Percentiles rank a stretch among this genome's conserved stretches.
These are phyloP conservation scores for Crithidia brevicula DNA, from an alignment of 208 protist genomes.

Conservation along the genomic window DNA sequence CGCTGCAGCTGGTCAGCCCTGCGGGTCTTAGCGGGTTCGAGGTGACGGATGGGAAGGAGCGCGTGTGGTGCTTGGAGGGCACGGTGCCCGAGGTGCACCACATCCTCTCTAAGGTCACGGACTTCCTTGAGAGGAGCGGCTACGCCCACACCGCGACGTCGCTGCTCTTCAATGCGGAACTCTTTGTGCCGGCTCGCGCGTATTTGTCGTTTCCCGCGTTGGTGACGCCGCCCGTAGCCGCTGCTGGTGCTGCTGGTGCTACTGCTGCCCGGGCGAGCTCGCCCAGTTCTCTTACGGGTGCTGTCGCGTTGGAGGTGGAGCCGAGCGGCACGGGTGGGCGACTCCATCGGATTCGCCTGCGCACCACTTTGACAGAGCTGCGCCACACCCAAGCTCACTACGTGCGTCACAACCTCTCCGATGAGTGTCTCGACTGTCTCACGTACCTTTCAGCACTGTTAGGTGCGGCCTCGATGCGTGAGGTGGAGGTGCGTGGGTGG, in stretches of 20 bases:
- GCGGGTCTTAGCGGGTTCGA: slow-evolving; percentile 87
- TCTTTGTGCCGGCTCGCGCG: slow-evolving; percentile 67
- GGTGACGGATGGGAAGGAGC: slow-evolving; percentile 73
- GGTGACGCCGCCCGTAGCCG: slow-evolving; percentile 58
- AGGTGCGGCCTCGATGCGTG: slow-evolving; percentile 46
- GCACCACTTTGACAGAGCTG: slow-evolving; percentile 52
- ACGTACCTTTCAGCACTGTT: slow-evolving; percentile 52
- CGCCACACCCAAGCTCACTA: slow-evolving; percentile 62
- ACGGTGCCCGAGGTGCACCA: slow-evolving; percentile 73
- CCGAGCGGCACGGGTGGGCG: slow-evolving; percentile 82
- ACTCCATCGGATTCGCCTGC: slow-evolving; percentile 83
- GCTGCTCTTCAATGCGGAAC: slow-evolving; percentile 83
- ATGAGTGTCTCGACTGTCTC: slow-evolving; percentile 70
- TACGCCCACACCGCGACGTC: slow-evolving; percentile 21
- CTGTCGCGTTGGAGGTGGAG: slow-evolving; percentile 45
- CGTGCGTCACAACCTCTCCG: slow-evolving; percentile 70
- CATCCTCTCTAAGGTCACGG: slow-evolving; percentile 36
- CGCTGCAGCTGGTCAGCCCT: slow-evolving; percentile 72
- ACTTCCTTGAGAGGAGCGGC: slow-evolving; percentile 19
- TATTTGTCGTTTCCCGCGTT: slow-evolving; percentile 81
- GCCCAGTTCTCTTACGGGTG: too few species aligned
- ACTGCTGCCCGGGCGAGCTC: too few species aligned
- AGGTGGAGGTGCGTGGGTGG: slow-evolving; percentile 57
- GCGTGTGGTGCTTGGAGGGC: slow-evolving; percentile 82
- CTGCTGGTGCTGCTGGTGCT: not conserved